These are phyloP conservation scores for Tylopilus balloui DNA, from an alignment of 768 basidiomycete species.

Conservation along the genomic window DNA sequence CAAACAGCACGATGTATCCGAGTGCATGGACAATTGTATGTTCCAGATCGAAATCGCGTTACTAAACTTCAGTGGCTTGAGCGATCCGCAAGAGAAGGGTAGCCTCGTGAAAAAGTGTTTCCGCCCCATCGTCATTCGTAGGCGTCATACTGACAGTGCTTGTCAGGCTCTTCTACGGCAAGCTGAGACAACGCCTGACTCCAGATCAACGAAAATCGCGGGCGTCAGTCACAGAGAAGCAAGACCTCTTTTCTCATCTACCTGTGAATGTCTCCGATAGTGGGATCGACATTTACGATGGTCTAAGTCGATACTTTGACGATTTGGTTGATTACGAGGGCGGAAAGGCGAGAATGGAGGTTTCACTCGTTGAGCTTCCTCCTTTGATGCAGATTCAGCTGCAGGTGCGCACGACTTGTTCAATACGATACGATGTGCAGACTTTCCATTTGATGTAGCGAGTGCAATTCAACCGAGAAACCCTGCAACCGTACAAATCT, in stretches of 20 bases:
- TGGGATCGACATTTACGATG: conserved; percentile 90
- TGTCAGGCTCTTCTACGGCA: conserved; percentile 81
- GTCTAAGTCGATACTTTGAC: conserved; percentile 86
- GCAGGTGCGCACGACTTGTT: conserved; percentile 53
- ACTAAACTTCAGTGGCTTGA: conserved; percentile 57
- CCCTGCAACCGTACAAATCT: conserved; percentile 88
- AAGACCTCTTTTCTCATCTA: conserved; percentile 90
- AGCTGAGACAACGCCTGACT: conserved; percentile 61
- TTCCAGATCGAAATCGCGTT: conserved; percentile 96
- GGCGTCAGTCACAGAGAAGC: conserved; percentile 71
- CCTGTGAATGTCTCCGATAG: conserved; percentile 91
- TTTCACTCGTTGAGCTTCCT: conserved; percentile 80
- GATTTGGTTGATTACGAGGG: conserved; percentile 86
- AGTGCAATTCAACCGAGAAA: conserved; percentile 92
- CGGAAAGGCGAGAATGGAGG: conserved; percentile 82
- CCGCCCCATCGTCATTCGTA: not conserved
- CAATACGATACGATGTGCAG: not conserved
- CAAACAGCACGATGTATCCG: conserved; percentile 95
- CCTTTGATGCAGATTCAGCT: conserved; percentile 93
- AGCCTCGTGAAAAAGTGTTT: conserved; percentile 80
- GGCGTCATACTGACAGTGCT: conserved; percentile 3
- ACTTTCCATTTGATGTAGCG: conserved; percentile 45
- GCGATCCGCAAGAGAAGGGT: conserved; percentile 49
- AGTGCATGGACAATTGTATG: conserved; percentile 99
- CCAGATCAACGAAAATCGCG: conserved; percentile 39